Percentiles rank a stretch among this genome's conserved stretches.
Conservation (phyloP, 2,329 filamentous ascomycete species). For the Colletotrichum sp. region DNA sequence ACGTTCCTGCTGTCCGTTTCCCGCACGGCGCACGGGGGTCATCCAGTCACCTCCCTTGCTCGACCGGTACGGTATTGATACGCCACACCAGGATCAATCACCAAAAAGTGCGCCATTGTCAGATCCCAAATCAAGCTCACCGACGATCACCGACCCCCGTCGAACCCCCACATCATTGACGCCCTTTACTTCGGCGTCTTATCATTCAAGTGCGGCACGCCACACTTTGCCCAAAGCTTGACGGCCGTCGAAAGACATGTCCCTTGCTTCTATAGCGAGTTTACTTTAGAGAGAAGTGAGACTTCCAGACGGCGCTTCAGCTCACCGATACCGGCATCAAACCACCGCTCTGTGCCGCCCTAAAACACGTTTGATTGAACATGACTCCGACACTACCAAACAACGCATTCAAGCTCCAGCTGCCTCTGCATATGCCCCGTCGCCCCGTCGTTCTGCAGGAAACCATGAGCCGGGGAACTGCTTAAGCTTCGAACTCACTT, state of each 20-base stretch:
- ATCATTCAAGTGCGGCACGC: background rate
- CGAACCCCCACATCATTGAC: slow-evolving; percentile 12
- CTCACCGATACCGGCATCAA: slow-evolving; percentile 12
- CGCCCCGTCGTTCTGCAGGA: slow-evolving; percentile 5
- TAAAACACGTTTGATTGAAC: background rate
- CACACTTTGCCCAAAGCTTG: background rate
- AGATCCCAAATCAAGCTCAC: slow-evolving; percentile 4
- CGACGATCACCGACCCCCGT: slow-evolving; percentile 1
- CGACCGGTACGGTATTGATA: background rate
- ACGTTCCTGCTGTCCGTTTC: background rate
- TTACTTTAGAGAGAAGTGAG: background rate
- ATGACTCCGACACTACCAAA: background rate
- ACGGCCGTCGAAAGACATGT: background rate
- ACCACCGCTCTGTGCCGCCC: background rate
- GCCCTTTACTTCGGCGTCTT: background rate
- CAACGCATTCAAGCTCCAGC: background rate
- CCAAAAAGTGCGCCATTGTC: background rate
- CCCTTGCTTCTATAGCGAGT: background rate
- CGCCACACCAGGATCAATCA: slow-evolving; percentile 10
- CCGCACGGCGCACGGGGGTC: slow-evolving; percentile 6
- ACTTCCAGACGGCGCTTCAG: background rate
- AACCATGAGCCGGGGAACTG: slow-evolving; percentile 2
- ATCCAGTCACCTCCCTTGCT: background rate
- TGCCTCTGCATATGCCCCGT: background rate
- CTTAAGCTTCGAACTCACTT: background rate